Conservation (phyloP, 106 monocot species). For the Phalaenopsis aphrodite region DNA sequence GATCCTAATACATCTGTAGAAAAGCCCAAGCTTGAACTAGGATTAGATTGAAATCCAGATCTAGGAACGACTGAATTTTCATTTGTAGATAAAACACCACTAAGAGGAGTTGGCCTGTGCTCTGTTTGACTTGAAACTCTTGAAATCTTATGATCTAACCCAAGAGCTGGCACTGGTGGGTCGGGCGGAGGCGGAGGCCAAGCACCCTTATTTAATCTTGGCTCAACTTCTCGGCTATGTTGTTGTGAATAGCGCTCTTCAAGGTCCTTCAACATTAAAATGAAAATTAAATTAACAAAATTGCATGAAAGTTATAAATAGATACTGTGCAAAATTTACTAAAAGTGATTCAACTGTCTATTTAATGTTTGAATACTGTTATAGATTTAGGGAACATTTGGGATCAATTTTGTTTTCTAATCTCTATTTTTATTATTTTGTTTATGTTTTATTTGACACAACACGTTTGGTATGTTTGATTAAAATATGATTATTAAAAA, state of each 20-base stretch:
- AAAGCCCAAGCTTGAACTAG: slow-evolving; percentile 24
- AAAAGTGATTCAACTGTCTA: background rate
- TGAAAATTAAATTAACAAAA: background rate
- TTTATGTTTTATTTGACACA: no score
- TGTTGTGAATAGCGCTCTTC: slow-evolving; percentile 24
- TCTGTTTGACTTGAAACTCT: slow-evolving; percentile 31
- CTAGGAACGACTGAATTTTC: slow-evolving; percentile 24
- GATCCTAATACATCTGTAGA: slow-evolving; percentile 11
- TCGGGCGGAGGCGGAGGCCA: slow-evolving; percentile 34
- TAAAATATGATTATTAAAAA: no score
- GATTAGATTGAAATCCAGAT: slow-evolving; percentile 18
- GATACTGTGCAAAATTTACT: background rate
- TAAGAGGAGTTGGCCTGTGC: slow-evolving; percentile 13
- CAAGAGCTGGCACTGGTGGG: slow-evolving; percentile 5
- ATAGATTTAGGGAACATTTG: background rate
- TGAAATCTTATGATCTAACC: slow-evolving; percentile 23
- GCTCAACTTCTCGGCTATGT: slow-evolving; percentile 24
- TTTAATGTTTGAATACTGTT: background rate
- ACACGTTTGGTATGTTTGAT: no score
- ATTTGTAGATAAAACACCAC: slow-evolving; percentile 23
- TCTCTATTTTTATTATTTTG: no score
- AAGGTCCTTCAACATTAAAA: slow-evolving; percentile 35
- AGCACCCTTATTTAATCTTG: slow-evolving; percentile 23
- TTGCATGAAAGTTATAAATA: background rate
- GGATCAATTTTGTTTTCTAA: no score